Evolutionary conservation across 768 basidiomycete species (phyloP), one percentile per base, ranked within the genome.

Genomic region (Thelephora ganbajun): DNA sequence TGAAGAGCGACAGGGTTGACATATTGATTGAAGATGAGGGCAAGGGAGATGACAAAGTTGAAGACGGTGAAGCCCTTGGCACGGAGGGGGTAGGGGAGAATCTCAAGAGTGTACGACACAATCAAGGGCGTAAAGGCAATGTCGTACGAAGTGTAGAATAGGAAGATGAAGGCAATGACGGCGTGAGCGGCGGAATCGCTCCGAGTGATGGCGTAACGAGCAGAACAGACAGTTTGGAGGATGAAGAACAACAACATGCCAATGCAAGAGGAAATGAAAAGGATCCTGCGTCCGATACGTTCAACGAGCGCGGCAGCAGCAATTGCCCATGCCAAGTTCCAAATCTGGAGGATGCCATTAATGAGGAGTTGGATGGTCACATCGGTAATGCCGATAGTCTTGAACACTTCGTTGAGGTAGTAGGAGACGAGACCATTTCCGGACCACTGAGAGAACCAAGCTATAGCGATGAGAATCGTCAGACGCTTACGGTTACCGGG

Each of bases 21-120:
- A 58, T 89, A 87, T 64, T 88, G 87, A 61, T 89, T 90, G 66
- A 93, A 87, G 62, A 93, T 84, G 54, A 91, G 77, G 5, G 87
- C 74, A 48, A 82, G 54, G 11, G 84, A 86, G 60, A 87, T 76
- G 50, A 74, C 66, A 60, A 91, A 83, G 65, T 77, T 83, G 71
- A 90, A 86, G 48, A 90, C 57, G 53, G 73, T 83, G 69, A 87
- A 80, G 47, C 88, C 86, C 70, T 89, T 91, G 54, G 87, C 87
- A 61, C 89, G 87, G 48, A 92, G 69, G 26, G 68, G 65, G 68
- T 73, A 90, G 5, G 89, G 89, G 46, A 92, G 67, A 63, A 93
- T 92, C 63, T 94, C 91, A 53, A 91, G 73, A 39, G 87, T 85
- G 68, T 92, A 91, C 0, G 82, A 76, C 48, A 90, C 80, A 54